Evolutionary conservation across 192 early-diverging fungal species (phyloP).

Genomic region (Backusella sp.): DNA sequence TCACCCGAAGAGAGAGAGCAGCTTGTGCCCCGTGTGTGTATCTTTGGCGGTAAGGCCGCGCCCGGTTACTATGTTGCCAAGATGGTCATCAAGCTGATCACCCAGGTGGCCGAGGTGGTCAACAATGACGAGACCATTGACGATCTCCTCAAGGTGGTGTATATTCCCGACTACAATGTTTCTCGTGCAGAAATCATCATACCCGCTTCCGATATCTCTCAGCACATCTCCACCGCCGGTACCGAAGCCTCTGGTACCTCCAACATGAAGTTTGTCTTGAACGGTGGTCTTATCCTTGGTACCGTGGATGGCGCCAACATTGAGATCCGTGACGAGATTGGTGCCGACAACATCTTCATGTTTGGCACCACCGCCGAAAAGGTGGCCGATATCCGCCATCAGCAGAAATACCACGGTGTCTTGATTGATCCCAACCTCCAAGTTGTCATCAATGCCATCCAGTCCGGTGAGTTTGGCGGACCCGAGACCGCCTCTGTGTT

Average conservation of each 20-base stretch:
- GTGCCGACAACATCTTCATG: conserved; percentile 96
- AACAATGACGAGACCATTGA: conserved; percentile 85
- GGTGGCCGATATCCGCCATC: conserved; percentile 94
- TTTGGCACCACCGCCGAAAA: conserved; percentile 90
- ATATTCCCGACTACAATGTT: conserved; percentile 98
- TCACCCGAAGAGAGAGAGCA: conserved; percentile 61
- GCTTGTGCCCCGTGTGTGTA: conserved; percentile 82
- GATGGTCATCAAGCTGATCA: conserved; percentile 98
- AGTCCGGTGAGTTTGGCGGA: conserved; percentile 72
- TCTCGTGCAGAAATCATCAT: conserved; percentile 94
- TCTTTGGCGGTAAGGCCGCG: conserved; percentile 96
- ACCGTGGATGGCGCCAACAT: conserved; percentile 98
- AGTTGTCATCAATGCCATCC: conserved; percentile 78
- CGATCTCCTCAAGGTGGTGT: conserved; percentile 90
- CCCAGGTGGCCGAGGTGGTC: conserved; percentile 84
- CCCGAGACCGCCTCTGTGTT: conserved; percentile 55
- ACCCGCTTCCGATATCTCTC: conserved; percentile 97
- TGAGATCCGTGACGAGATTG: conserved; percentile 96
- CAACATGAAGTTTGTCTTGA: conserved; percentile 99
- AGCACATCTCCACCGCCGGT: conserved; percentile 99
- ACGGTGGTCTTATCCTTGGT: conserved; percentile 96
- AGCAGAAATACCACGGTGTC: conserved; percentile 76
- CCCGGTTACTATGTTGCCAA: conserved; percentile 99
- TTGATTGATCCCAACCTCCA: conserved; percentile 80
- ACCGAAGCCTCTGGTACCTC: conserved; percentile 99